Evolutionary conservation across 495 filamentous ascomycete genomes (phyloP).

Genomic region (Sordaria brevicollis): DNA sequence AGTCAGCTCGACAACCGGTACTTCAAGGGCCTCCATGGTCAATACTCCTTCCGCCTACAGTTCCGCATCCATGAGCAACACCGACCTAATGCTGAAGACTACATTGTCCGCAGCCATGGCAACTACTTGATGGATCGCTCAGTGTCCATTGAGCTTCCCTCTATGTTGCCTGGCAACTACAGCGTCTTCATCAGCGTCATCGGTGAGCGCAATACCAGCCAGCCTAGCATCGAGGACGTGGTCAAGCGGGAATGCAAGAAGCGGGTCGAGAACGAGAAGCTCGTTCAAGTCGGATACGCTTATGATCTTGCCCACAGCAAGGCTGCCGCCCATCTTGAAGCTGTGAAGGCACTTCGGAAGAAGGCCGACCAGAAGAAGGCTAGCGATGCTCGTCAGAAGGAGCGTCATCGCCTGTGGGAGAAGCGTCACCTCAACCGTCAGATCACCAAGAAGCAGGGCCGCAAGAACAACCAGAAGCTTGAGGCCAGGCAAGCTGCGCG

Average conservation of each 20-base stretch:
- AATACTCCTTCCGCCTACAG: conserved; percentile 73
- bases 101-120: conserved; percentile 74
- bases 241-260: conserved; percentile 56
- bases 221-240: conserved; percentile 55
- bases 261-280: conserved; percentile 62
- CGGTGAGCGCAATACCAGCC: conserved; percentile 47
- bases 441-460: conserved; percentile 35
- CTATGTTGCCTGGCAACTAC: conserved; percentile 70
- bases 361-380: conserved; percentile 39
- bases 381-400: conserved; percentile 30
- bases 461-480: conserved; percentile 30
- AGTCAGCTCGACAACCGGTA: conserved; percentile 82
- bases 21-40: conserved; percentile 71
- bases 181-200: conserved; percentile 73
- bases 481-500: conserved; percentile 23
- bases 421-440: conserved; percentile 37
- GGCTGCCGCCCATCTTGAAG: conserved; percentile 52
- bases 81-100: conserved; percentile 70
- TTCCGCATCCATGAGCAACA: conserved; percentile 65
- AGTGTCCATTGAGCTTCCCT: conserved; percentile 38
- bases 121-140: conserved; percentile 50
- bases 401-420: conserved; percentile 38
- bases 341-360: conserved; percentile 43
- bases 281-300: conserved; percentile 72
- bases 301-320: conserved; percentile 90